A percentile compares a stretch with the other conserved stretches of the same genome.
Evolutionary conservation across 176 grass and related monocot species (phyloP).

Genomic region (Oryza meridionalis): DNA sequence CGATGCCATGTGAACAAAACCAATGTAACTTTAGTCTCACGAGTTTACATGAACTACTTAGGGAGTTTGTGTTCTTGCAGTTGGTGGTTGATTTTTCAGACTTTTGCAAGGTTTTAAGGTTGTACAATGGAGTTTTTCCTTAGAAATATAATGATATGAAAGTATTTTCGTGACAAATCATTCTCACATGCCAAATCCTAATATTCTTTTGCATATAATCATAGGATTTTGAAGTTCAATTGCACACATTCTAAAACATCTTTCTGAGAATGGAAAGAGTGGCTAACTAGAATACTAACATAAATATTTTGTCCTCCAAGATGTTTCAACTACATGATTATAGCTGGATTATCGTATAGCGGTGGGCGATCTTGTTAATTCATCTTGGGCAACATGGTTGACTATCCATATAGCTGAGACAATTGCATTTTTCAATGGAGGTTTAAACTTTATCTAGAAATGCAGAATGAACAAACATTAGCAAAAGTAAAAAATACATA

Average conservation of each 20-base stretch:
- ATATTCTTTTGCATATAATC: neutral
- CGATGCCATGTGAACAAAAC: no score
- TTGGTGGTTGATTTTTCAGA: neutral
- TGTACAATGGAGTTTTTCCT: neutral
- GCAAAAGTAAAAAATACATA: no score
- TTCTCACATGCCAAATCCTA: neutral
- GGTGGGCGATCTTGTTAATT: neutral
- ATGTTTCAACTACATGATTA: slow-evolving; percentile 29
- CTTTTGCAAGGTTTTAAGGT: neutral
- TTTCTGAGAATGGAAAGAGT: neutral
- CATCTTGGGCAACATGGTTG: neutral
- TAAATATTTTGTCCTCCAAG: neutral
- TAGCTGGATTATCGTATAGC: neutral
- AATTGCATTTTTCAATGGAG: no score
- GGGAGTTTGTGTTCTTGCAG: neutral
- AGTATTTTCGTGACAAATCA: neutral
- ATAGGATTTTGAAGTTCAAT: neutral
- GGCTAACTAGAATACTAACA: slow-evolving; percentile 3
- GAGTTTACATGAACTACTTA: no score
- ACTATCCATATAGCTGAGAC: neutral
- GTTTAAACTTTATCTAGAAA: no score
- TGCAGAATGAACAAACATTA: no score
- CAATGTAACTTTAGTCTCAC: no score
- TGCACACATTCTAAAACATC: neutral
- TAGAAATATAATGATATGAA: neutral